Evolutionary conservation across 2,329 filamentous ascomycete species (phyloP), one percentile per base, ranked within the genome.

Genomic region (Exophiala mesophila): DNA sequence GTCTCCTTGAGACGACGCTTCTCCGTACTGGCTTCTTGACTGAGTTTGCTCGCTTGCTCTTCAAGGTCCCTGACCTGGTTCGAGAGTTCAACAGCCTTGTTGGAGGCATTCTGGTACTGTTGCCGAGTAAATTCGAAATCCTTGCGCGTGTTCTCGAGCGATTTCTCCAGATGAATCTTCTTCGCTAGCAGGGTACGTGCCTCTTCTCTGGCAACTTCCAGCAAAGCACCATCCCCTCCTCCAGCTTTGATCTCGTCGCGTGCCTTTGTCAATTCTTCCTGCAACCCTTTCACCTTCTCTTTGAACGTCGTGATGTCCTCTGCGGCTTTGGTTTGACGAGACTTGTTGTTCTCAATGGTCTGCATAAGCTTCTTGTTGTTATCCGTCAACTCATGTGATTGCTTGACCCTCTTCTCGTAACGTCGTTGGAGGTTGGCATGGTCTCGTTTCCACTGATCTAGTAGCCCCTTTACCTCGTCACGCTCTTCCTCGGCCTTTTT

Each of bases 71-170:
- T 61, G 23, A 56, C 49, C 47, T 71, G 64, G 31, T 56, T 62
- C 5, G 57, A 61, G 5, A 65, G 59, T 33, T 69, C 66, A 15
- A 65, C 66, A 1, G 67, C 69, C 6, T 60, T 59, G 4, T 57
- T 67, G 5, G 68, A 71, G 8, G 67, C 68, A 20, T 61, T 66
- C 47, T 71, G 69, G 39, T 71, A 72, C 52, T 70, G 67, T 44
- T 64, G 59, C 28, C 68, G 63, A 4, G 63, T 68, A 45, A 70
- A 71, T 34, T 70, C 68, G 5, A 66, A 60, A 45, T 70, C 68
- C 7, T 64, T 64, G 31, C 57, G 59, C 35, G 64, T 66, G 37
- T 63, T 68, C 8, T 69, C 63, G 2, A 65, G 57, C 34, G 62
- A 64, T 32, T 63, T 61, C 9, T 49, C 58, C 1, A 70, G 49